Evolutionary conservation across 352 stramenopile genomes (phyloP).

Genomic region (Globisporangium mamillatum): DNA sequence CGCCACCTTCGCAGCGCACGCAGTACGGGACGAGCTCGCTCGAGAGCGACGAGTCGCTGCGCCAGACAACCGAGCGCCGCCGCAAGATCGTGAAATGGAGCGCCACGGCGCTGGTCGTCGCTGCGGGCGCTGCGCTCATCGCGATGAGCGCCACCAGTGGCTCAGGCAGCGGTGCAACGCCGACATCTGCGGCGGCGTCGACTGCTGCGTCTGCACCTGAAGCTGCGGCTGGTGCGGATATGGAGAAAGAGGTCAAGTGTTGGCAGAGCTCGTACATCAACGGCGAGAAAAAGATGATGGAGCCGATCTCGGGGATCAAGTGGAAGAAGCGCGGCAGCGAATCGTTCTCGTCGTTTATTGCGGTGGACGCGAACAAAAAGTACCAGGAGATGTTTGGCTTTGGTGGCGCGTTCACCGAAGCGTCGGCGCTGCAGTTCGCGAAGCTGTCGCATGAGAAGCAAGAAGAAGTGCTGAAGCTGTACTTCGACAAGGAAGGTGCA

Average conservation of each 20-base stretch:
- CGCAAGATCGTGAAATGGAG: conserved; percentile 25
- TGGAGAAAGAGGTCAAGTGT: conserved; percentile 29
- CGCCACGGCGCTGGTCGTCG: conserved; percentile 26
- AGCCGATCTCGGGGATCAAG: conserved; percentile 41
- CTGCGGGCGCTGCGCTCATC: conserved; percentile 26
- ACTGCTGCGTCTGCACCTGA: background rate
- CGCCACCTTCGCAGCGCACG: conserved; percentile 9
- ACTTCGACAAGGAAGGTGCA: conserved; percentile 84
- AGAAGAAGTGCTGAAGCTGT: conserved; percentile 81
- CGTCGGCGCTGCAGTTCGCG: conserved; percentile 83
- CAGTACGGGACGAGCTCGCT: conserved; percentile 32
- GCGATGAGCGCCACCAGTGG: conserved; percentile 14
- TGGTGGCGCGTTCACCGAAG: conserved; percentile 91
- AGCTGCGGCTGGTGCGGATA: background rate
- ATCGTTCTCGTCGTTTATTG: conserved; percentile 35
- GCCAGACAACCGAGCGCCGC: conserved; percentile 20
- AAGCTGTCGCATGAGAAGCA: conserved; percentile 78
- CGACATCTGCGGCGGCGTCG: background rate
- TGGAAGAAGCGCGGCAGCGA: conserved; percentile 30
- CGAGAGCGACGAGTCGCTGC: conserved; percentile 19
- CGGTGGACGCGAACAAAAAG: conserved; percentile 44
- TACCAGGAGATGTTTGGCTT: conserved; percentile 89
- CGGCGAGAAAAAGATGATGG: conserved; percentile 65
- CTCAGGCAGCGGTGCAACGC: conserved; percentile 5
- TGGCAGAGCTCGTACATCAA: conserved; percentile 69